Conservation (phyloP, 345 rosid species). For the Camelina laxa region DNA sequence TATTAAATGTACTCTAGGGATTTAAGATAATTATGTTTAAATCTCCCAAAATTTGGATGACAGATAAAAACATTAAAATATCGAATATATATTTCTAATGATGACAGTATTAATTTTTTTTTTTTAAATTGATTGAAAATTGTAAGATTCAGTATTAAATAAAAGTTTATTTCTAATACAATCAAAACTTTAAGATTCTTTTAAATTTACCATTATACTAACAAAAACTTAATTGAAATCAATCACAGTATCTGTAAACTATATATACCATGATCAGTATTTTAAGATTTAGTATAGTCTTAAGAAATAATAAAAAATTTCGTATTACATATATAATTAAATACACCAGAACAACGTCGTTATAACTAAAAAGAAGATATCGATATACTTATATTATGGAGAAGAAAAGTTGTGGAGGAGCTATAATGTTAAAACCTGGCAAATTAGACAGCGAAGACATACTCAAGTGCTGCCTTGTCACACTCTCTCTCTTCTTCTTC, state of each 20-base stretch:
- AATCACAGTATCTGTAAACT: background rate
- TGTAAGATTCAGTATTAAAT: background rate
- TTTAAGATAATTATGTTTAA: slow-evolving; percentile 11
- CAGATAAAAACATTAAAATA: background rate
- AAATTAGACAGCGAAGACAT: slow-evolving; percentile 59
- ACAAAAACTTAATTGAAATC: background rate
- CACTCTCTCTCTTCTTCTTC: slow-evolving; percentile 51
- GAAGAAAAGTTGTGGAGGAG: slow-evolving; percentile 54
- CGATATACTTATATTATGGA: slow-evolving; percentile 6
- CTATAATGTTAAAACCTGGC: slow-evolving; percentile 56
- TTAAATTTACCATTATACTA: background rate
- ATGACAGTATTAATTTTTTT: background rate
- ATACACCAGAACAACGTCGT: slow-evolving; percentile 26
- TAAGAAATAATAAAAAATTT: background rate
- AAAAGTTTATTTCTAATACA: too few species aligned
- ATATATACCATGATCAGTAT: background rate
- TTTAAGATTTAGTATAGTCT: background rate
- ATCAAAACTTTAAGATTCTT: background rate
- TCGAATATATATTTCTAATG: background rate
- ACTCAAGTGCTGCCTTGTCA: slow-evolving; percentile 58
- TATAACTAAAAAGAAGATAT: slow-evolving; percentile 32
- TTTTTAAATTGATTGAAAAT: background rate
- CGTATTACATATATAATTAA: background rate
- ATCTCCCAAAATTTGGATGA: background rate
- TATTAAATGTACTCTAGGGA: slow-evolving; percentile 5